Evolutionary conservation across 2,329 filamentous ascomycete genomes (phyloP).

Genomic region (Pseudogymnoascus sp.): DNA sequence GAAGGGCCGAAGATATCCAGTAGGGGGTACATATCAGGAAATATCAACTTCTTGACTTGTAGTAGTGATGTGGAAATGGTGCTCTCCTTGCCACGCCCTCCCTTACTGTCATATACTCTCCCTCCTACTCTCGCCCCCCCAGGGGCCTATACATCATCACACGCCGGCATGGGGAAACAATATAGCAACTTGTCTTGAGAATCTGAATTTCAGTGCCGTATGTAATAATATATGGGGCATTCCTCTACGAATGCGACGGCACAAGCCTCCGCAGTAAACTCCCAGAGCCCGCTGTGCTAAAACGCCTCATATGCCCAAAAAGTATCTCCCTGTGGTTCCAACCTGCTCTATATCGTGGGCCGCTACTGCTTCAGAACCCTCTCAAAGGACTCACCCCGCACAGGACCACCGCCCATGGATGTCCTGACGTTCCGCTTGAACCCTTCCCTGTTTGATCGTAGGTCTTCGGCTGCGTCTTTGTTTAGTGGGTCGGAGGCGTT

Average conservation of each 20-base stretch:
- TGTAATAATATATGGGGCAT: not conserved
- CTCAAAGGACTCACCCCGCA: slow-evolving; percentile 70
- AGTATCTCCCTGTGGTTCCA: not conserved
- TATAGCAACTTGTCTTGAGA: not conserved
- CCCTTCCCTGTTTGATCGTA: slow-evolving; percentile 74
- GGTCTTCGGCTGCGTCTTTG: slow-evolving; percentile 92
- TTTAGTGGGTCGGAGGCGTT: slow-evolving; percentile 97
- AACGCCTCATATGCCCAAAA: slow-evolving; percentile 12
- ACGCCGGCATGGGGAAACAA: not conserved
- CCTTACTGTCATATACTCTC: too few relatives aligned
- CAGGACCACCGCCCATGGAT: slow-evolving; percentile 72
- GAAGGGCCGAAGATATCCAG: too few relatives aligned
- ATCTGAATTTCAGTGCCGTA: not conserved
- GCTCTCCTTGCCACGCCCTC: too few relatives aligned
- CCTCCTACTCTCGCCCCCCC: not conserved
- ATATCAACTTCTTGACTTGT: too few relatives aligned
- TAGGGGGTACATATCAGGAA: too few relatives aligned
- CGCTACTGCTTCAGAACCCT: slow-evolving; percentile 59
- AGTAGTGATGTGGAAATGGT: too few relatives aligned
- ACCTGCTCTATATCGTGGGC: not conserved
- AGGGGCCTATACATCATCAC: not conserved
- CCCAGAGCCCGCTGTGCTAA: slow-evolving; percentile 7
- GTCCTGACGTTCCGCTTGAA: slow-evolving; percentile 88
- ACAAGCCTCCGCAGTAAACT: not conserved
- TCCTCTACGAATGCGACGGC: not conserved